Conservation (phyloP, 2,329 filamentous ascomycete species). For the Fusarium sp. region DNA sequence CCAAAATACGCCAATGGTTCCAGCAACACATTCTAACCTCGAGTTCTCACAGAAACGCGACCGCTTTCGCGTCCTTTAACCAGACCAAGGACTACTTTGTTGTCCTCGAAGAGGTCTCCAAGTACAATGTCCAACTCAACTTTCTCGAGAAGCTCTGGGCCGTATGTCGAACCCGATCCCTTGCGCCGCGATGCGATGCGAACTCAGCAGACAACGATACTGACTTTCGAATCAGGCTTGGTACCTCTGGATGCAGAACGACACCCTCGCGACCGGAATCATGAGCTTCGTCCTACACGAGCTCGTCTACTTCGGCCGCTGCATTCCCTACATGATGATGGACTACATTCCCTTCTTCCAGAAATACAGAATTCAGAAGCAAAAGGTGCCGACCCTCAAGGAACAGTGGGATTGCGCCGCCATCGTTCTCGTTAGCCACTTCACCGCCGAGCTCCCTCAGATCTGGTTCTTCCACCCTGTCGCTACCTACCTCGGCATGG, state of each 20-base stretch:
- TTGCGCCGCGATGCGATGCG: conserved; percentile 10
- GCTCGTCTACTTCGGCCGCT: conserved; percentile 91
- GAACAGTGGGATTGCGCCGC: conserved; percentile 96
- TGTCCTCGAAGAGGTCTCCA: conserved; percentile 72
- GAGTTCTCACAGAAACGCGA: conserved; percentile 59
- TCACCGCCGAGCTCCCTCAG: conserved; percentile 97
- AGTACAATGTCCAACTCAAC: conserved; percentile 87
- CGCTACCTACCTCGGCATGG: conserved; percentile 90
- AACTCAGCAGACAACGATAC: conserved; percentile 20
- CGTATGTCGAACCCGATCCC: conserved; percentile 58
- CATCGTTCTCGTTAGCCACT: conserved; percentile 93
- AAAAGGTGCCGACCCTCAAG: conserved; percentile 89
- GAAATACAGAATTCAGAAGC: conserved; percentile 91
- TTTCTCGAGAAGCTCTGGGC: conserved; percentile 90
- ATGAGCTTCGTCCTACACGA: conserved; percentile 98
- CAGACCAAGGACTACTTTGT: conserved; percentile 63
- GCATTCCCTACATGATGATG: conserved; percentile 91
- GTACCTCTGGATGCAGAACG: conserved; percentile 99
- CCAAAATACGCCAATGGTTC: conserved; percentile 21
- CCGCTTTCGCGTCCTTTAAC: conserved; percentile 61
- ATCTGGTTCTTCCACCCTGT: conserved; percentile 99
- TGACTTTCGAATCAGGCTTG: conserved; percentile 68
- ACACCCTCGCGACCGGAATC: conserved; percentile 94
- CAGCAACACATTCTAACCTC: conserved; percentile 33
- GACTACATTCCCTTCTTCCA: conserved; percentile 88